A percentile compares a stretch with the other conserved stretches of the same genome.
phyloP scores from a whole-genome alignment of 176 grass and related monocot genomes.

The Bolboschoenus planiculmis region DNA sequence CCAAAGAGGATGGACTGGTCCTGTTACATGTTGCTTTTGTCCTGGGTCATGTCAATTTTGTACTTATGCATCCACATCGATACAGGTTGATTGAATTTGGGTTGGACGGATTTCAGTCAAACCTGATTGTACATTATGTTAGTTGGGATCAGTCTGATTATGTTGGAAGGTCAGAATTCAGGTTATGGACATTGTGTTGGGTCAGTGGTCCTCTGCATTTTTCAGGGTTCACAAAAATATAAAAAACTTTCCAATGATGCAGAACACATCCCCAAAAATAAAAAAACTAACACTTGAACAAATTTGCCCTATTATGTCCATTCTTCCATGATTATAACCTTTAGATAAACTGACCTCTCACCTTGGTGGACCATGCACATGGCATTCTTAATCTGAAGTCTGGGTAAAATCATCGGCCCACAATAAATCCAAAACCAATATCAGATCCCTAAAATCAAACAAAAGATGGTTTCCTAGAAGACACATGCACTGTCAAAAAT shows the following conservation, averaged over 20 bases:
- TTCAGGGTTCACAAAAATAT: background rate
- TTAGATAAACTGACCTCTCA: background rate
- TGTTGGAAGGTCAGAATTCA: background rate
- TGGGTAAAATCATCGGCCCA: background rate
- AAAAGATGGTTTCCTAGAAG: background rate
- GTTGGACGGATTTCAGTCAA: background rate
- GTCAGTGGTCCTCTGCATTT: background rate
- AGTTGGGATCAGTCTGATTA: background rate
- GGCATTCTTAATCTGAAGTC: background rate
- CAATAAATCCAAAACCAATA: background rate
- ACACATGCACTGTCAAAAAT: background rate
- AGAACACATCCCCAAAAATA: background rate
- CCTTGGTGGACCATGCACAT: background rate
- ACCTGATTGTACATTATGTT: background rate
- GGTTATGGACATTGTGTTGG: background rate
- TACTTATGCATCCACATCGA: background rate
- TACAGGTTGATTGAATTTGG: background rate
- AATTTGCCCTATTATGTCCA: background rate
- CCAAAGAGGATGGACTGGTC: no score
- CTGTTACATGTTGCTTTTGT: no score
- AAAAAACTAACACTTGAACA: background rate
- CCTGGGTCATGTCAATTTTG: background rate
- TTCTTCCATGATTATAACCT: background rate
- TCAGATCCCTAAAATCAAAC: background rate
- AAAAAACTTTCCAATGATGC: background rate